Evolutionary conservation across 2,329 filamentous ascomycete genomes (phyloP).

Genomic region (Trichoderma hamatum): DNA sequence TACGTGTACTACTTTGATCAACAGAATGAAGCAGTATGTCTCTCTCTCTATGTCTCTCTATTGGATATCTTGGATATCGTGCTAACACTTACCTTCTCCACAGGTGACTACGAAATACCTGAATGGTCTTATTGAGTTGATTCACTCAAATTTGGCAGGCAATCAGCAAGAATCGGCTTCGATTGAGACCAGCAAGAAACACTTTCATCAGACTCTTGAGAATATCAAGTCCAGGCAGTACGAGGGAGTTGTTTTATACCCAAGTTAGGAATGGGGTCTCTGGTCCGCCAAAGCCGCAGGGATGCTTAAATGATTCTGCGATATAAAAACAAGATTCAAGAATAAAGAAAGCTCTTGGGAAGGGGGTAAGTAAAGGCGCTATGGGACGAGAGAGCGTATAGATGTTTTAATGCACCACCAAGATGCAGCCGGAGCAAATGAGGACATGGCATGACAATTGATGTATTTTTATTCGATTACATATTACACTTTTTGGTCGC

Average conservation of each 20-base stretch:
- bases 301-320: neutral
- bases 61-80: neutral
- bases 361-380: neutral
- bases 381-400: conserved; percentile 17
- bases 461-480: conserved; percentile 26
- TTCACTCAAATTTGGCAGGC: conserved; percentile 90
- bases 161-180: conserved; percentile 80
- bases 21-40: conserved; percentile 84
- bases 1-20: conserved; percentile 99
- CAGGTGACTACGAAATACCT: conserved; percentile 93
- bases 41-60: neutral
- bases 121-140: conserved; percentile 96
- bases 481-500: neutral
- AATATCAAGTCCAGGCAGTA: conserved; percentile 92
- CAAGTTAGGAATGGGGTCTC: conserved; percentile 40
- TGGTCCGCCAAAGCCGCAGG: neutral
- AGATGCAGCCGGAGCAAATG: conserved; percentile 18
- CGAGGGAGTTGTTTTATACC: conserved; percentile 81
- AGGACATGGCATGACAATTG: conserved; percentile 20
- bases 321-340: neutral
- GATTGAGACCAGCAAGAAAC: conserved; percentile 86
- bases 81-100: conserved; percentile 27
- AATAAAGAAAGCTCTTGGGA: neutral
- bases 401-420: conserved; percentile 23
- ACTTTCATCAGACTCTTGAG: conserved; percentile 92